phyloP scores from a whole-genome alignment of 352 stramenopile genomes.

The Phytophthora pini region DNA sequence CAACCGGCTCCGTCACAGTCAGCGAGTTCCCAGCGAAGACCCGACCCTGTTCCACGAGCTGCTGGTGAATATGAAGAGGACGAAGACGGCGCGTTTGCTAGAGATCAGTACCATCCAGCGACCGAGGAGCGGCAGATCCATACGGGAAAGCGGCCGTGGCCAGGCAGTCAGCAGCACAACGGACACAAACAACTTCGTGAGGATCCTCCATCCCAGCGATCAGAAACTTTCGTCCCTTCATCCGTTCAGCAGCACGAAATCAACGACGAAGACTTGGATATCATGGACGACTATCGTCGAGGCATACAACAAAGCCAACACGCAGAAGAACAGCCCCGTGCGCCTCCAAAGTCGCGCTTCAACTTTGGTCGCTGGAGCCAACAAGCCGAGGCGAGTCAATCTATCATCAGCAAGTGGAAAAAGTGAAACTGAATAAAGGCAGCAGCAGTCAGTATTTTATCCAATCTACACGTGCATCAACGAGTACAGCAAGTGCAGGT shows the following conservation, averaged over 20 bases:
- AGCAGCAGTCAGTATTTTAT: background rate
- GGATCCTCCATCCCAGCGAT: slow-evolving; percentile 9
- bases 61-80: slow-evolving; percentile 24
- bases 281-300: slow-evolving; percentile 38
- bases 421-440: slow-evolving; percentile 19
- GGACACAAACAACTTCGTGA: slow-evolving; percentile 19
- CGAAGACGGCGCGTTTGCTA: slow-evolving; percentile 24
- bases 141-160: slow-evolving; percentile 16
- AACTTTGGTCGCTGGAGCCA: slow-evolving; percentile 49
- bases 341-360: slow-evolving; percentile 18
- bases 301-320: slow-evolving; percentile 10
- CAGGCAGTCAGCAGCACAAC: slow-evolving; percentile 11
- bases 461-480: slow-evolving; percentile 58
- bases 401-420: slow-evolving; percentile 49
- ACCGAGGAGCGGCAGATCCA: slow-evolving; percentile 8
- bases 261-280: slow-evolving; percentile 22
- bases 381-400: slow-evolving; percentile 36
- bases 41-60: slow-evolving; percentile 10
- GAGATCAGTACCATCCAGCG: slow-evolving; percentile 17
- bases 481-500: slow-evolving; percentile 72
- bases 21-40: slow-evolving; percentile 1
- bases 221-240: slow-evolving; percentile 6
- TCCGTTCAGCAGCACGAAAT: slow-evolving; percentile 12
- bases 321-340: slow-evolving; percentile 16
- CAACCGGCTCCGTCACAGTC: slow-evolving; percentile 14